A percentile compares a stretch with the other conserved stretches of the same genome.
phyloP scores from a whole-genome alignment of 495 filamentous ascomycete species.

The Aspergillus incahuasiensis region DNA sequence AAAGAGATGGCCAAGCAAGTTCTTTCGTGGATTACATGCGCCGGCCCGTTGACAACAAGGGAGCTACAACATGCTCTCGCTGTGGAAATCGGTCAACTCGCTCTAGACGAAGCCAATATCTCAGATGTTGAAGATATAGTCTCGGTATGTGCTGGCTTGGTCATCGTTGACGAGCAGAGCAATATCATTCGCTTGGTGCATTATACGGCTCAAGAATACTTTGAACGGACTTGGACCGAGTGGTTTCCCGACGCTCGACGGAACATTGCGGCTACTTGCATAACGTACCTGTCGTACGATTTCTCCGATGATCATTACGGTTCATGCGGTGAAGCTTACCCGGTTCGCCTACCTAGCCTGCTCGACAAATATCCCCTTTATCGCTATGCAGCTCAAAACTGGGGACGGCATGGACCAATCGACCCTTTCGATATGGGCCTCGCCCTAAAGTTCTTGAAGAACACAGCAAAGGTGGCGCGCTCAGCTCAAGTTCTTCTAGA shows the following conservation, averaged over 20 bases:
- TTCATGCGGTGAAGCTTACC: slow-evolving; percentile 8
- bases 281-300: slow-evolving; percentile 27
- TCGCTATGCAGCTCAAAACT: slow-evolving; percentile 28
- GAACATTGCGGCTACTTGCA: slow-evolving; percentile 24
- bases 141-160: slow-evolving; percentile 31
- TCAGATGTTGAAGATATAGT: slow-evolving; percentile 21
- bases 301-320: slow-evolving; percentile 7
- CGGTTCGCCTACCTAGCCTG: slow-evolving; percentile 9
- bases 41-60: slow-evolving; percentile 32
- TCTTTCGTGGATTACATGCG: slow-evolving; percentile 30
- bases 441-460: slow-evolving; percentile 18
- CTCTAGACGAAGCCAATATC: not conserved
- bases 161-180: slow-evolving; percentile 29
- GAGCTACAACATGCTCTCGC: slow-evolving; percentile 50
- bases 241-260: slow-evolving; percentile 24
- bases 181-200: slow-evolving; percentile 25
- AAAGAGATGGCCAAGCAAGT: slow-evolving; percentile 24
- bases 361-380: slow-evolving; percentile 22
- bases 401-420: slow-evolving; percentile 24
- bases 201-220: slow-evolving; percentile 32
- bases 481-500: slow-evolving; percentile 8
- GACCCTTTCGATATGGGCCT: slow-evolving; percentile 3
- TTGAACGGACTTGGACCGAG: slow-evolving; percentile 20
- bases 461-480: not conserved
- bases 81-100: slow-evolving; percentile 21